Base-by-base conservation (phyloP, 2,329 filamentous ascomycete genomes). In the Ophiocordyceps camponoti-floridani region DNA sequence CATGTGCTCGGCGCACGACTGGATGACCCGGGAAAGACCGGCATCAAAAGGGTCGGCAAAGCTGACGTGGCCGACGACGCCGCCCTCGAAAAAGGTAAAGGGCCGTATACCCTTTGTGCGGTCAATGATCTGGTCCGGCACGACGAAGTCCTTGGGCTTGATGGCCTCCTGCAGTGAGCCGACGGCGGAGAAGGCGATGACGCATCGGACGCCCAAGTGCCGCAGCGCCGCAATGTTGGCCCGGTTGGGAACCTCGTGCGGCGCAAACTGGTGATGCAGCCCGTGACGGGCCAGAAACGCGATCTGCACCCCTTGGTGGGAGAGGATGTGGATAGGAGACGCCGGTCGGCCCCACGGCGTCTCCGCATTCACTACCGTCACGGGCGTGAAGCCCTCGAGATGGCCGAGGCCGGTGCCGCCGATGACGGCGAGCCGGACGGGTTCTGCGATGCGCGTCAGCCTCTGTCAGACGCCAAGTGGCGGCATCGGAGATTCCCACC, bases 221-320 rank as follows among this genome's bases (percentile, higher is more conserved):
- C 91, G 81, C 50, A 98, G 72, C n/a, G 91, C 91, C n/a, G 91
- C 89, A 56, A 98, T 94, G 69, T 96, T 98, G 64, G 91, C 91
- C 50, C 85, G 85, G 52, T 80, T 77, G 47, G 88, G 87, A n/a
- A 98, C 84, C 65, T 98, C 91, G 59, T 95, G 88, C 0, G 91
- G 91, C 6, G 88, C 86, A 52, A 84, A 73, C 63, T 95, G 76
- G 68, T 98, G 91, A 73, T 91, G 72, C 12, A 78, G 61, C 52
- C 91, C 91, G 65, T 98, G 91, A 41, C 91, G 86, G 50, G 88
- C 86, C 53, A 98, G 77, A 70, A 98, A 98, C 46, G 91, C 91
- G 50, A 98, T 76, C 49, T 84, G 77, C 40, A 80, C 77, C 52
- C 82, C 82, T 51, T 77, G 73, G 72, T 95, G 89, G 62, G 88